Evolutionary conservation across 805 yeast genomes (phyloP), one percentile per base, ranked within the genome.

Genomic region (Candida sithepensis): DNA sequence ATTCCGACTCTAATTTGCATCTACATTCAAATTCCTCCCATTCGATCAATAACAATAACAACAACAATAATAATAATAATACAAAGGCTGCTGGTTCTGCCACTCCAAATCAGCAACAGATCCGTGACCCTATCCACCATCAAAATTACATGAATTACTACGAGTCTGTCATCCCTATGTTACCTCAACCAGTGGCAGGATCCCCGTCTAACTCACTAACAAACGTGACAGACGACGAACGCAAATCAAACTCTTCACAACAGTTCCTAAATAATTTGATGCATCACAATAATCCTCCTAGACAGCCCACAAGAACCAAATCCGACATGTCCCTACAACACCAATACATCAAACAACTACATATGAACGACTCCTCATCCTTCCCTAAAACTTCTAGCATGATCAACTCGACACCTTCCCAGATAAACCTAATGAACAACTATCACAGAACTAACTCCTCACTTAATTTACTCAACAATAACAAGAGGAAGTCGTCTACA

Each of bases 111-210:
- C 37, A 40, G 7, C 33, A 26, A 18, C 16, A n/a, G 6, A 41
- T 37, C 40, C 38, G 3, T 18, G 16, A 36, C 12, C 26, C 45
- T 4, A 39, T 21, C 18, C 41, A 46, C 21, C 46, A 49, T 37
- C 52, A 52, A 33, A 60, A 54, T 26, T 58, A 55, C 48, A 47
- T 57, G 16, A 49, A 53, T 30, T 66, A 52, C 41, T 65, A 65
- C 43, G 68, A 64, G 41, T 61, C 69, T 1, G 62, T 64, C 32
- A 61, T 66, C 21, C 70, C 70, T 8, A 54, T 63, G 12, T 51
- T 65, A 7, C 67, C 66, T 4, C 46, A 21, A 21, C n/a, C 44
- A 14, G 13, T 19, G 6, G 13, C 26, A 4, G 12, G n/a, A 18
- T 8, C 13, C 7, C 37, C 45, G 7, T 19, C 26, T n/a, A 16